These are phyloP conservation scores for Zygosaccharomyces bisporus DNA, from an alignment of 805 yeast species.

Conservation along the genomic window DNA sequence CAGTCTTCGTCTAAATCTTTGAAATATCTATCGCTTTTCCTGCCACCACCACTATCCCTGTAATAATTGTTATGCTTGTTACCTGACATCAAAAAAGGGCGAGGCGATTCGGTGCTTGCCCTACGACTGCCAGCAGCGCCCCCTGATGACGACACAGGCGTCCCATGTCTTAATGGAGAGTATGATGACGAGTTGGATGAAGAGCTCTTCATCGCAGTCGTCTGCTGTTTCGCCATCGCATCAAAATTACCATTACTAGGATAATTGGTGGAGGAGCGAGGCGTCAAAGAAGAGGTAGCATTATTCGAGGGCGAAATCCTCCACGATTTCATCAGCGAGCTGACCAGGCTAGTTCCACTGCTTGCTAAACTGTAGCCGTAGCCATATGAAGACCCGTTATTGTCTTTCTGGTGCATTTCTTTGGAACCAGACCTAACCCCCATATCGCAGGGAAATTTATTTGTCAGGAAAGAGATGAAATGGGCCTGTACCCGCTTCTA, in stretches of 20 bases:
- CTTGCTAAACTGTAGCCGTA: conserved; percentile 8
- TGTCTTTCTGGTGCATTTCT: conserved; percentile 29
- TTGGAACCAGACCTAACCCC: conserved; percentile 28
- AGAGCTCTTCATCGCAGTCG: conserved; percentile 20
- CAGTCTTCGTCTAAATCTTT: conserved; percentile 86
- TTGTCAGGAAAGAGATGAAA: background rate
- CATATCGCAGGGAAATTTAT: conserved; percentile 16
- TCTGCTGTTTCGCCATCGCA: conserved; percentile 30
- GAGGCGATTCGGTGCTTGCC: conserved; percentile 3
- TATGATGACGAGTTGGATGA: conserved; percentile 17
- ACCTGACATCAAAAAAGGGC: background rate
- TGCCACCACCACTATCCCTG: conserved; percentile 11
- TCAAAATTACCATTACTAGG: conserved; percentile 28
- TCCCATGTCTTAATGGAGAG: conserved; percentile 27
- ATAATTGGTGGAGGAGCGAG: conserved; percentile 7
- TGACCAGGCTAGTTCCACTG: conserved; percentile 22
- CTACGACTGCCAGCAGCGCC: conserved; percentile 7
- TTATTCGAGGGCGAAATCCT: conserved; percentile 23
- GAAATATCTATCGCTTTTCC: conserved; percentile 40
- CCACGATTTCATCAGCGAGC: conserved; percentile 32
- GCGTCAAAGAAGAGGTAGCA: conserved; percentile 10
- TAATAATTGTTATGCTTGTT: conserved; percentile 2
- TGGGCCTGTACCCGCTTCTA: background rate
- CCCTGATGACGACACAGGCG: conserved; percentile 16
- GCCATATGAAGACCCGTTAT: conserved; percentile 7